Percentiles rank a stretch among this genome's conserved stretches.
Conservation (phyloP, 192 early-diverging fungal genomes). For the Chytriomyces sp. region DNA sequence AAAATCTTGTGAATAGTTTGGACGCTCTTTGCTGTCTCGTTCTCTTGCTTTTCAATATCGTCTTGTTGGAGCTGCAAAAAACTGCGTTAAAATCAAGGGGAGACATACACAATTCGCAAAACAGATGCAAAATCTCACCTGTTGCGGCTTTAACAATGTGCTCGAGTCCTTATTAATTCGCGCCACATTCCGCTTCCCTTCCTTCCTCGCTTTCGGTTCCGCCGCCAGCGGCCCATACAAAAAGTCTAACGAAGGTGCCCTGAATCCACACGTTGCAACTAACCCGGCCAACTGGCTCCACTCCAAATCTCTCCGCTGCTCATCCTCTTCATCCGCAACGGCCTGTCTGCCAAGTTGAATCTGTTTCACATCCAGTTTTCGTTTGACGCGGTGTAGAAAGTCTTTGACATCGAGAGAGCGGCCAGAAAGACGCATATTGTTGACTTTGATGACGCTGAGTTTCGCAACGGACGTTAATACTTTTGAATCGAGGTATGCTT, state of each 20-base stretch:
- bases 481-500: slow-evolving; percentile 88
- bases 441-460: slow-evolving; percentile 75
- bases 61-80: slow-evolving; percentile 59
- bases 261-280: slow-evolving; percentile 57
- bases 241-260: slow-evolving; percentile 75
- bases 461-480: slow-evolving; percentile 78
- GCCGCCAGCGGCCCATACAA: slow-evolving; percentile 79
- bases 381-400: slow-evolving; percentile 69
- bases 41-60: slow-evolving; percentile 80
- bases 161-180: slow-evolving; percentile 55
- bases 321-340: slow-evolving; percentile 56
- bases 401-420: slow-evolving; percentile 79
- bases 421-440: slow-evolving; percentile 75
- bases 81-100: background rate
- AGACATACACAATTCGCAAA: background rate
- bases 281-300: slow-evolving; percentile 68
- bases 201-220: slow-evolving; percentile 55
- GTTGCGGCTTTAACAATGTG: slow-evolving; percentile 50
- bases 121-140: slow-evolving; percentile 28
- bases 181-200: slow-evolving; percentile 31
- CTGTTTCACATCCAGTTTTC: slow-evolving; percentile 51
- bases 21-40: slow-evolving; percentile 88
- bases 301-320: slow-evolving; percentile 42
- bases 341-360: slow-evolving; percentile 1
- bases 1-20: slow-evolving; percentile 67